Evolutionary conservation across 306 rosid genomes (phyloP).

Genomic region (Fragaria iinumae): DNA sequence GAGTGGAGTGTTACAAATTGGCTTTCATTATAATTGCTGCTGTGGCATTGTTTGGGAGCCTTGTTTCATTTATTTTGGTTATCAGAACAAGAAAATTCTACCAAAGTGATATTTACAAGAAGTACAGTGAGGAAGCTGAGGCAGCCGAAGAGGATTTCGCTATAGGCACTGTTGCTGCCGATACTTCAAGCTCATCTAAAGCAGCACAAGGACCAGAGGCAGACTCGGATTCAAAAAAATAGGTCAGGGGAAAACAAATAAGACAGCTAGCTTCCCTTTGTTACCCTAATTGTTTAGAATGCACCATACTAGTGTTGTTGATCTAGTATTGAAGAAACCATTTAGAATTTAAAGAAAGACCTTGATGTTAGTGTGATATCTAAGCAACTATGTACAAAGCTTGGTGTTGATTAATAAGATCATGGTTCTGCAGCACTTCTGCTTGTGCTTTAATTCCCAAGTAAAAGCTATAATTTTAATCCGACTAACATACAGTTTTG

Average conservation of each 20-base stretch:
- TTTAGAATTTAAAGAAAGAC: background rate
- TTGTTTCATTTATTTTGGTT: conserved; percentile 50
- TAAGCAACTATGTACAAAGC: background rate
- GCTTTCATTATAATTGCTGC: conserved; percentile 56
- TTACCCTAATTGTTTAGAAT: background rate
- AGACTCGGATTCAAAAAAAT: background rate
- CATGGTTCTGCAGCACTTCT: background rate
- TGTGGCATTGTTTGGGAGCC: conserved; percentile 38
- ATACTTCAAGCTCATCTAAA: background rate
- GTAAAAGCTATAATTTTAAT: background rate
- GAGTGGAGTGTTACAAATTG: conserved; percentile 45
- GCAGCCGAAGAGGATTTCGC: conserved; percentile 16
- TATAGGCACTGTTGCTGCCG: background rate
- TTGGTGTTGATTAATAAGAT: background rate
- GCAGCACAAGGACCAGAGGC: background rate
- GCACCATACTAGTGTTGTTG: background rate
- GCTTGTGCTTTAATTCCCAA: background rate
- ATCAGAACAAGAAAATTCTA: conserved; percentile 57
- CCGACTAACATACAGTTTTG: background rate
- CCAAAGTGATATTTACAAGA: conserved; percentile 51
- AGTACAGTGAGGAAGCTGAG: conserved; percentile 37
- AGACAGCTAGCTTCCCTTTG: background rate
- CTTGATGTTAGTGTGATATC: background rate
- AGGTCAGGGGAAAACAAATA: background rate
- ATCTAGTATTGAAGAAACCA: background rate